phyloP scores from a whole-genome alignment of 208 protist genomes.

The Hexamita inflata region DNA sequence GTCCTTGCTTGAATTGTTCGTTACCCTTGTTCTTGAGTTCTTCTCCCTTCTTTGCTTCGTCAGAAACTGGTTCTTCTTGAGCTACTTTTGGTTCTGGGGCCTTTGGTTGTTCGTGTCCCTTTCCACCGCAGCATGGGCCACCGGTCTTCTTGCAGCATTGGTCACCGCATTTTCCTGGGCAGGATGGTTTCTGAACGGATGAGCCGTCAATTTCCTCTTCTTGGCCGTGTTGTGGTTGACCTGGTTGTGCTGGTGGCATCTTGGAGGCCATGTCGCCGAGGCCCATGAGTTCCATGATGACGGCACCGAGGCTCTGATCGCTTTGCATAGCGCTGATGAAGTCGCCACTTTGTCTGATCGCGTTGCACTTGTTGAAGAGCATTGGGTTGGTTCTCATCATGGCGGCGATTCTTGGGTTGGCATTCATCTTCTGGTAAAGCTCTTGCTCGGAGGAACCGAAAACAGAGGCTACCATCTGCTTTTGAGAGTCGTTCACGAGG shows the following conservation, averaged over 20 bases:
- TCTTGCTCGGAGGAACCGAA: neutral
- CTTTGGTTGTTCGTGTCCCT: too few relatives aligned
- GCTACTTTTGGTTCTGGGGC: neutral
- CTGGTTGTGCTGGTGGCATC: neutral
- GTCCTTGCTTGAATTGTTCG: neutral
- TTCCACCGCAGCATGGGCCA: neutral
- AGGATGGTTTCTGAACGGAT: too few relatives aligned
- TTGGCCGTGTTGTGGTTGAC: too few relatives aligned
- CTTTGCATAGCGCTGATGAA: neutral
- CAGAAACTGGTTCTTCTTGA: neutral
- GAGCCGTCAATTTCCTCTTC: too few relatives aligned
- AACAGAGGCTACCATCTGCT: neutral
- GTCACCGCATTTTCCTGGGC: too few relatives aligned
- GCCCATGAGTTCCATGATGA: slow-evolving; percentile 4
- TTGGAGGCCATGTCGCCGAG: neutral
- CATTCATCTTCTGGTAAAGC: neutral
- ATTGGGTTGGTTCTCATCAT: neutral
- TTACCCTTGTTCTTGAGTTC: slow-evolving; percentile 17
- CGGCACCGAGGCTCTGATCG: neutral
- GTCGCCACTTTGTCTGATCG: neutral
- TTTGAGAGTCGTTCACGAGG: neutral
- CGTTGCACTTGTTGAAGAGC: neutral
- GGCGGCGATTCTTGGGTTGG: neutral
- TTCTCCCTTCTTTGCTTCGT: neutral
- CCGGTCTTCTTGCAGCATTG: too few relatives aligned